Base-by-base conservation (phyloP, 1,284 basidiomycete genomes). In the Sanghuangporus baumii region DNA sequence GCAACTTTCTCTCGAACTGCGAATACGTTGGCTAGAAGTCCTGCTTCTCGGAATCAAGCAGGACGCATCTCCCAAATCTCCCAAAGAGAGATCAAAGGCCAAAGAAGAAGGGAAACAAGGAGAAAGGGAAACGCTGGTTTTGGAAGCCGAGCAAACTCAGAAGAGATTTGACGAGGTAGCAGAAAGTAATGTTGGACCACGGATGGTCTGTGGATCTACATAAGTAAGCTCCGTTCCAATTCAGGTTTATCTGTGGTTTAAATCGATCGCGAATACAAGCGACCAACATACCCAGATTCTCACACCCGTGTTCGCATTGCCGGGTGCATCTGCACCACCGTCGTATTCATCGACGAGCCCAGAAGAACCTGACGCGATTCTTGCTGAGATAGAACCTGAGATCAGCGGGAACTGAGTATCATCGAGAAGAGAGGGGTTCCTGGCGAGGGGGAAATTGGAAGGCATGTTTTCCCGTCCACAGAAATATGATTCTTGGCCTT, bases 301-400 rank as follows among this genome's bases (percentile, higher is more conserved):
- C 43, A 88, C 85, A 0, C 88, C 89, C 1, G 75, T 86, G 0
- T 91, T 90, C 66, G 87, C 87, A 1, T 78, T 89, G 48, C 85
- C 88, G 7, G 86, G 83, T 20, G 70, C 72, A 1, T 74, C 76
- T 0, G 76, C 79, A 38, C 74, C 81, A 2, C 81, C 85, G 2
- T 72, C 83, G 31, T 88, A 88, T 65, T 82, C 83, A 62, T 79
- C 79, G 55, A 85, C 91, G 83, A 80, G 84, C 0, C 68, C 80
- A 0, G 80, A 80, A 60, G 89, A 90, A 69, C 75, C 91, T 8
- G 87, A 89, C 48, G 85, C 86, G 0, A 79, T 89, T 59, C 72
- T 92, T 12, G 72, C 79, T 0, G 91, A 93, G 68, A 88, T 93
- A 83, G 91, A 92, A 66, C 81, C 83, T 8, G 91, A 93, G 60